Evolutionary conservation across 768 basidiomycete genomes (phyloP).

Genomic region (Piloderma croceum): DNA sequence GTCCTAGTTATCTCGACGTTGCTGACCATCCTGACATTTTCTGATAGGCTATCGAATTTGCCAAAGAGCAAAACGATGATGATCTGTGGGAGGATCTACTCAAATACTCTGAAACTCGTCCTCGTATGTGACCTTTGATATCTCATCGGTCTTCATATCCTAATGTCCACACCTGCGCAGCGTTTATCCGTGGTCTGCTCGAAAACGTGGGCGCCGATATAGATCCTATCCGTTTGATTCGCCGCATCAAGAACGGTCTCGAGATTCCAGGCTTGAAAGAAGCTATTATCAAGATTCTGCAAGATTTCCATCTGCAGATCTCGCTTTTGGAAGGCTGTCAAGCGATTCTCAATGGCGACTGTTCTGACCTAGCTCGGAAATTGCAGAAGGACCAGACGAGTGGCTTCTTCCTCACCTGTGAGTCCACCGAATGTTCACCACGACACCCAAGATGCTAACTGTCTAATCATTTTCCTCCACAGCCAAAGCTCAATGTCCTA

Average conservation of each 20-base stretch:
- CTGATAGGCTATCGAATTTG: constrained; percentile 89
- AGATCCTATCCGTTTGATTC: constrained; percentile 88
- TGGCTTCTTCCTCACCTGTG: constrained; percentile 75
- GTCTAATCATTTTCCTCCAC: not conserved
- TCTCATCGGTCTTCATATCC: not conserved
- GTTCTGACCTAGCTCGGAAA: constrained; percentile 58
- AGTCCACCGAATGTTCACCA: constrained; percentile 19
- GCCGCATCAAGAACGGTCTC: constrained; percentile 91
- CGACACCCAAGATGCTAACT: not conserved
- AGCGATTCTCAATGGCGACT: constrained; percentile 80
- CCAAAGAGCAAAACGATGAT: constrained; percentile 93
- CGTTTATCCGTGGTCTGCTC: constrained; percentile 89
- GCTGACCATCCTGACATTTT: not conserved
- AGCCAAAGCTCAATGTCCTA: constrained; percentile 62
- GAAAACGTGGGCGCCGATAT: constrained; percentile 97
- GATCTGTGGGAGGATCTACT: constrained; percentile 98
- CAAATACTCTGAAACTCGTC: constrained; percentile 89
- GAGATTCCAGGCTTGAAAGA: constrained; percentile 95
- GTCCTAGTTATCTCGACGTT: constrained; percentile 18
- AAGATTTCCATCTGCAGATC: constrained; percentile 92
- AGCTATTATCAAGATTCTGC: constrained; percentile 93
- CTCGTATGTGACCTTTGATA: constrained; percentile 43
- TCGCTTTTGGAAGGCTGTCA: constrained; percentile 91
- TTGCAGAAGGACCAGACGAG: constrained; percentile 73
- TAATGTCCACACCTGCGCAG: constrained; percentile 31